phyloP scores from a whole-genome alignment of 2,329 filamentous ascomycete species.

The Didymella pinodella region DNA sequence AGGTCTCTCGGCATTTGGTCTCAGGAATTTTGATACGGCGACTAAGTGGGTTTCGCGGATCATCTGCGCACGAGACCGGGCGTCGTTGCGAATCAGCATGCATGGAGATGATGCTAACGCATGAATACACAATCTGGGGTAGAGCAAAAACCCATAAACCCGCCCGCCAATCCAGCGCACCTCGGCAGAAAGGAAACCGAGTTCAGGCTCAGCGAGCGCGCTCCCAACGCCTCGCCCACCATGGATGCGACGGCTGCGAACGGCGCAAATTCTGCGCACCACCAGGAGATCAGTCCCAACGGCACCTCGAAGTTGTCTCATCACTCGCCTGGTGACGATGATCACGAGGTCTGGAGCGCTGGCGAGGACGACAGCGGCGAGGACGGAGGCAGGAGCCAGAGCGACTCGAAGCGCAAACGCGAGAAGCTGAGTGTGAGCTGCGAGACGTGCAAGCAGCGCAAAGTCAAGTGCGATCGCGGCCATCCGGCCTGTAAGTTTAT shows the following conservation, averaged over 20 bases:
- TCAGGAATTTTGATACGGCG: slow-evolving; percentile 10
- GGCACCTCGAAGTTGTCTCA: slow-evolving; percentile 44
- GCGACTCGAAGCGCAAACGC: slow-evolving; percentile 59
- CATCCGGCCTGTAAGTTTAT: slow-evolving; percentile 68
- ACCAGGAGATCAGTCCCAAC: slow-evolving; percentile 44
- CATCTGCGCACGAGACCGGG: slow-evolving; percentile 15
- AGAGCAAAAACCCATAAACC: slow-evolving; percentile 31
- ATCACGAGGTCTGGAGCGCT: slow-evolving; percentile 45
- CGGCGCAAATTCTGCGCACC: slow-evolving; percentile 30
- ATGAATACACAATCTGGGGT: slow-evolving; percentile 36
- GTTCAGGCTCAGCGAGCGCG: slow-evolving; percentile 33
- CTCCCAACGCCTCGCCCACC: slow-evolving; percentile 32
- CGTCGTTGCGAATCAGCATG: slow-evolving; percentile 25
- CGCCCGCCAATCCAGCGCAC: slow-evolving; percentile 17
- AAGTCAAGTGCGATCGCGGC: slow-evolving; percentile 74
- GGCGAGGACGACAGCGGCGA: slow-evolving; percentile 53
- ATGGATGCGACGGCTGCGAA: slow-evolving; percentile 42
- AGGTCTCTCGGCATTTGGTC: slow-evolving; percentile 16
- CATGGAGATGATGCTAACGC: slow-evolving; percentile 13
- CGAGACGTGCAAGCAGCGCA: slow-evolving; percentile 79
- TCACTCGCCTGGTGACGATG: slow-evolving; percentile 45
- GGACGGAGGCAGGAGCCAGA: slow-evolving; percentile 48
- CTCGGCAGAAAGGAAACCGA: slow-evolving; percentile 26
- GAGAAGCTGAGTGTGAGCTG: slow-evolving; percentile 61
- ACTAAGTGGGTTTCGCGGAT: slow-evolving; percentile 20